phyloP scores from a whole-genome alignment of 2,329 filamentous ascomycete genomes.

The Calonectria pauciramosa region DNA sequence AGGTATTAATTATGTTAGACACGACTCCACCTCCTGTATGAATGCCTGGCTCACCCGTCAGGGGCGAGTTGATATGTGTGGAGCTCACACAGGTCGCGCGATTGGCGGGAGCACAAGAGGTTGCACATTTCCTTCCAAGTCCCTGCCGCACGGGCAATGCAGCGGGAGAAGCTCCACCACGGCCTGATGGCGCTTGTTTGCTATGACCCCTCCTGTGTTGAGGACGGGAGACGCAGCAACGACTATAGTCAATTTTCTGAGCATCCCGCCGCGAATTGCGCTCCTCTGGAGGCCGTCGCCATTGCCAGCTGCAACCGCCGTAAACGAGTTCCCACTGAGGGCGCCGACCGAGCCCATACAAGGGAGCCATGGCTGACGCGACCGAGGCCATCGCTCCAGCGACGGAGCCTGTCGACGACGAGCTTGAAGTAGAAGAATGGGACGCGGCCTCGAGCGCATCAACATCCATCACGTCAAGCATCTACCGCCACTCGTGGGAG shows the following conservation, averaged over 20 bases:
- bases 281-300: not conserved
- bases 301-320: not conserved
- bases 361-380: not conserved
- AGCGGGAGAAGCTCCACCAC: not conserved
- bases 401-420: constrained; percentile 27
- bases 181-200: not conserved
- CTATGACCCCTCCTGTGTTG: not conserved
- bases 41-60: too few relatives aligned
- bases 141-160: not conserved
- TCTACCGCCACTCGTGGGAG: constrained; percentile 4
- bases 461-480: not conserved
- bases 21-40: too few relatives aligned
- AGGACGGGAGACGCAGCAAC: not conserved
- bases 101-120: too few relatives aligned
- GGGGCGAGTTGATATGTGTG: too few relatives aligned
- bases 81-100: too few relatives aligned
- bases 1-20: too few relatives aligned
- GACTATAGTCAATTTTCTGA: not conserved
- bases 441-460: constrained; percentile 1
- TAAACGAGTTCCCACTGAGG: not conserved
- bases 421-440: not conserved
- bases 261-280: not conserved
- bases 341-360: too few relatives aligned
- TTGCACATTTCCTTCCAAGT: too few relatives aligned
- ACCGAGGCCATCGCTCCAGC: not conserved